These are phyloP conservation scores for Lablab purpureus DNA, from an alignment of 306 rosid genomes.

Conservation along the genomic window DNA sequence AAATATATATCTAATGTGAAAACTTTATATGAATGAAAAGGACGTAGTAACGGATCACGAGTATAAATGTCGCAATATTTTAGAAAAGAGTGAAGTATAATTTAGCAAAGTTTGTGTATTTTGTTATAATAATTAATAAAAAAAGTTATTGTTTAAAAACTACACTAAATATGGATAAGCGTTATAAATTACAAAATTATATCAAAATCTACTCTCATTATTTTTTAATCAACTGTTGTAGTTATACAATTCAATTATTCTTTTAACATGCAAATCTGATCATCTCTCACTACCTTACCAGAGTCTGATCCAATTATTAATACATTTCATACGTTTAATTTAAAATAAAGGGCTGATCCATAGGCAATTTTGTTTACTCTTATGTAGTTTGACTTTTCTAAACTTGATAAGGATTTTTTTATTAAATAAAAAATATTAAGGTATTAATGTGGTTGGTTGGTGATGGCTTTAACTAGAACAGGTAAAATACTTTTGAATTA, in stretches of 20 bases:
- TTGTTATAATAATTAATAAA: no score
- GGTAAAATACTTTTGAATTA: slow-evolving; percentile 27
- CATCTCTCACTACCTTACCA: not conserved
- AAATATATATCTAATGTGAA: no score
- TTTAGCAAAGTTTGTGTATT: no score
- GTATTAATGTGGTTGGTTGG: slow-evolving; percentile 3
- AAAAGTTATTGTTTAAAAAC: not conserved
- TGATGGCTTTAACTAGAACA: slow-evolving; percentile 18
- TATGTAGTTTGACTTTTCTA: slow-evolving; percentile 12
- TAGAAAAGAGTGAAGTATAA: no score
- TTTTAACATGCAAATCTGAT: not conserved
- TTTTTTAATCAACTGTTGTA: not conserved
- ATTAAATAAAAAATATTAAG: slow-evolving; percentile 1
- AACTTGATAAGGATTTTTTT: not conserved
- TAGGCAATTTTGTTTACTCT: not conserved
- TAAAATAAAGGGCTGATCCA: slow-evolving; percentile 4
- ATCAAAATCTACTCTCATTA: not conserved
- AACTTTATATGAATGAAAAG: no score
- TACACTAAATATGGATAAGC: not conserved
- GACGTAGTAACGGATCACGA: no score
- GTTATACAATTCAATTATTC: not conserved
- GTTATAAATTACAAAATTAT: not conserved
- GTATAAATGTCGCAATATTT: no score
- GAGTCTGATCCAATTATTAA: not conserved
- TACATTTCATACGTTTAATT: not conserved